Evolutionary conservation across 2,329 filamentous ascomycete species (phyloP), one percentile per base, ranked within the genome.

Genomic region (Calonectria honghensis): DNA sequence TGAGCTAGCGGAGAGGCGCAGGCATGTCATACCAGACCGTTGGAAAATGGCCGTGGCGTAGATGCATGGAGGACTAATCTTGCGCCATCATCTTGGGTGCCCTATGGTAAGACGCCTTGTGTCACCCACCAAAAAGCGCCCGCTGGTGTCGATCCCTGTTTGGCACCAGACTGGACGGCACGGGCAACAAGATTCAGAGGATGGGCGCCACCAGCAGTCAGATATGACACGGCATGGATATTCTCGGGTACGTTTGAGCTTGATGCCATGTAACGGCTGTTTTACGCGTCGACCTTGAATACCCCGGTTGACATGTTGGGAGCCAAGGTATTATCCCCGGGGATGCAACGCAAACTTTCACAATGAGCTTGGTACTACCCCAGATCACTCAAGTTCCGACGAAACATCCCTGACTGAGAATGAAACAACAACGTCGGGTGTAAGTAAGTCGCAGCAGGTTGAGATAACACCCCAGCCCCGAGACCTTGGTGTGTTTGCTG

Each of bases 11-110:
- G 63, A n/a, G 31, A 20, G 61, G 61, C 51, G 35, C 2, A 41
- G 6, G 57, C 52, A 57, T 71, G 64, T 68, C 64, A 69, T 64
- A 57, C 69, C 35, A 20, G 64, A 50, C 73, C 48, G 39, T 72
- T 29, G 67, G 7, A 52, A 67, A 57, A 59, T 52, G 35, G 35
- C 51, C 41, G 70, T 67, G 65, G 70, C 70, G 70, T 61, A 61
- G 27, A 75, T 69, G 64, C 57, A 59, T 52, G 32, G 41, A 31
- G 27, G n/a, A 48, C 14, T 39, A 45, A 39, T 63, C 52, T 50
- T 48, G 35, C 70, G 50, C 59, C 32, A 73, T 64, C 37, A 32
- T 24, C 52, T 27, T 39, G 32, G 37, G 48, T 20, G 45, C 29
- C 39, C 37, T 24, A 48, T 31, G 32, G 66, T 64, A 51, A 64